Percentiles rank a stretch among this genome's conserved stretches.
Conservation (phyloP, 495 filamentous ascomycete species). For the Penicillium subrubescens region DNA sequence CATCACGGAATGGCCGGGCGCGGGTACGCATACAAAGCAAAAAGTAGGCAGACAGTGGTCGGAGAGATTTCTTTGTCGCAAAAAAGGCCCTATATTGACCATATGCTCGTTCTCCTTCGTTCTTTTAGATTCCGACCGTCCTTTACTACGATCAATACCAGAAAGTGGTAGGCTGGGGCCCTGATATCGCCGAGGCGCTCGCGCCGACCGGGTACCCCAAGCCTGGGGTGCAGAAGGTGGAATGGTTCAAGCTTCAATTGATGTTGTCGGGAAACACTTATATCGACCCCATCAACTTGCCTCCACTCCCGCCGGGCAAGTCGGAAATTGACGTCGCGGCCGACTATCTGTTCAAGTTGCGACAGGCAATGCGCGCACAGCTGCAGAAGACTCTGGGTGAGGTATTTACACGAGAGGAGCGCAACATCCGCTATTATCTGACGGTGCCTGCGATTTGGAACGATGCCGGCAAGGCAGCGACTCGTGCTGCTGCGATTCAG, state of each 20-base stretch:
- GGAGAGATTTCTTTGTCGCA: neutral
- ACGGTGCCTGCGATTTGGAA: conserved; percentile 83
- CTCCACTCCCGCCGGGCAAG: conserved; percentile 74
- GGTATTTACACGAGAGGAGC: conserved; percentile 76
- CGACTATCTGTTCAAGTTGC: conserved; percentile 78
- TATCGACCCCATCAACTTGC: conserved; percentile 80
- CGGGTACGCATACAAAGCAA: conserved; percentile 75
- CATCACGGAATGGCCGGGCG: conserved; percentile 79
- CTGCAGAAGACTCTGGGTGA: conserved; percentile 76
- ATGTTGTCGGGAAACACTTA: conserved; percentile 83
- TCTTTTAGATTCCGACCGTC: conserved; percentile 70
- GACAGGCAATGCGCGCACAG: conserved; percentile 75
- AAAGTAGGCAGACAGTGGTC: conserved; percentile 51
- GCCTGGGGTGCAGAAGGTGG: conserved; percentile 77
- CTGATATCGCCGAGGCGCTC: conserved; percentile 77
- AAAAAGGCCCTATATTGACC: neutral
- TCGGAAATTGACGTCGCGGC: conserved; percentile 80
- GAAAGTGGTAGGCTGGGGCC: conserved; percentile 80
- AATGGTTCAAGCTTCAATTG: conserved; percentile 83
- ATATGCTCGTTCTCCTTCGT: conserved; percentile 2
- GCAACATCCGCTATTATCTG: conserved; percentile 76
- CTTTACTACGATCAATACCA: conserved; percentile 84
- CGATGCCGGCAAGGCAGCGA: conserved; percentile 78
- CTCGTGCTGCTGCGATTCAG: conserved; percentile 74
- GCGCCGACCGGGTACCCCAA: conserved; percentile 80